phyloP scores from a whole-genome alignment of 163 green algal species.

The Volvox carteri region DNA sequence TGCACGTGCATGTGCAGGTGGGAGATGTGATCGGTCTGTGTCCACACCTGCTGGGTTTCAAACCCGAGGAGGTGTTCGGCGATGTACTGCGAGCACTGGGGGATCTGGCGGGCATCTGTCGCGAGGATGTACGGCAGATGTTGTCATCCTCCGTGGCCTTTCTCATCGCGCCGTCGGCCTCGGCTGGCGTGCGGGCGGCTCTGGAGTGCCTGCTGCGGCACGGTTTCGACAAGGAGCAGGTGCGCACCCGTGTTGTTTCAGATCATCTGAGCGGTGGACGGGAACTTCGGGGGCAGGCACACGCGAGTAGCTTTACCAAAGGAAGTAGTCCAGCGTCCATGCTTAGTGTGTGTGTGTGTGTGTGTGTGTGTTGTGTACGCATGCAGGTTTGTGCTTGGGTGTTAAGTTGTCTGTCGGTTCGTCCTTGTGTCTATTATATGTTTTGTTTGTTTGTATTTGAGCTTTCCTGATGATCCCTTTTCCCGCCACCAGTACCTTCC shows the following conservation, averaged over 20 bases:
- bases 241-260: neutral
- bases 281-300: too few species aligned
- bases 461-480: too few species aligned
- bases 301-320: too few species aligned
- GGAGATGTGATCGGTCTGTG: constrained; percentile 52
- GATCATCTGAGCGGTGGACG: too few species aligned
- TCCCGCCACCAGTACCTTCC: too few species aligned
- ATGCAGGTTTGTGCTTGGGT: too few species aligned
- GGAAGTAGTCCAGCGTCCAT: too few species aligned
- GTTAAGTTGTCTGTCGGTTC: too few species aligned
- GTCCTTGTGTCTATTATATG: too few species aligned
- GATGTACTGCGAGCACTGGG: constrained; percentile 49
- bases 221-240: constrained; percentile 36
- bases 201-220: constrained; percentile 36
- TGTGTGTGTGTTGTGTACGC: neutral
- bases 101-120: constrained; percentile 28
- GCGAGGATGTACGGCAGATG: constrained; percentile 19
- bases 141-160: constrained; percentile 42
- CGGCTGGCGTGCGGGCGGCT: neutral
- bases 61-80: constrained; percentile 60
- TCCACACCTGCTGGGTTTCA: constrained; percentile 62
- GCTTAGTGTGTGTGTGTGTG: neutral
- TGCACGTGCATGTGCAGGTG: constrained; percentile 18
- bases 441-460: too few species aligned
- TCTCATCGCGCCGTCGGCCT: constrained; percentile 52